These are phyloP conservation scores for Isatis tinctoria DNA, from an alignment of 345 rosid species.

Conservation along the genomic window DNA sequence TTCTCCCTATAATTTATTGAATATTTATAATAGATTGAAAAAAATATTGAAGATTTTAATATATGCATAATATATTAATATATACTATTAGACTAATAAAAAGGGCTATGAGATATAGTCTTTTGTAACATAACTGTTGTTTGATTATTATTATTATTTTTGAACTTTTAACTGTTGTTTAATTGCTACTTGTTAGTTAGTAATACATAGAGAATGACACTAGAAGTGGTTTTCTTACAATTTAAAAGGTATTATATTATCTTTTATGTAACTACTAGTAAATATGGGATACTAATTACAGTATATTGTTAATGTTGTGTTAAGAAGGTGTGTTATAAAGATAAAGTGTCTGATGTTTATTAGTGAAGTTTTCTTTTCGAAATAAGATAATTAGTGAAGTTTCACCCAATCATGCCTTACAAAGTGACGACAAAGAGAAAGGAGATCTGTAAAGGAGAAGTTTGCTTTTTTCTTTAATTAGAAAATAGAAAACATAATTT, in stretches of 20 bases:
- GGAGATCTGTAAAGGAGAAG: slow-evolving; percentile 44
- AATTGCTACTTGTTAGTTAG: not conserved
- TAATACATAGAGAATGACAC: not conserved
- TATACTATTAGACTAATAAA: not conserved
- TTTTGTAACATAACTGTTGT: not conserved
- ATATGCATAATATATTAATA: not conserved
- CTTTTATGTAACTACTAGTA: not conserved
- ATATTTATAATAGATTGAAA: no score
- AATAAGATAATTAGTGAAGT: slow-evolving; percentile 45
- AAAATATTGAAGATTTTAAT: no score
- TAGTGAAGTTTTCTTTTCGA: slow-evolving; percentile 25
- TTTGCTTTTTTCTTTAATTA: slow-evolving; percentile 15
- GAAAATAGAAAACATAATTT: not conserved
- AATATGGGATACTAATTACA: not conserved
- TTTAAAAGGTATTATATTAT: not conserved
- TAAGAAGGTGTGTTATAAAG: not conserved
- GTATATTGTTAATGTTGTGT: not conserved
- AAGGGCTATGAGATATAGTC: not conserved
- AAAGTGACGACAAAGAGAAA: slow-evolving; percentile 84
- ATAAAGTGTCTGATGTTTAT: slow-evolving; percentile 38
- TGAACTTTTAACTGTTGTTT: not conserved
- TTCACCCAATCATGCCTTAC: slow-evolving; percentile 81
- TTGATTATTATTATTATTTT: no score
- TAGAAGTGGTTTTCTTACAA: not conserved
- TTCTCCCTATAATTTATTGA: no score